Evolutionary conservation across 1,284 basidiomycete genomes (phyloP).

Genomic region (Calocybe gambosa): DNA sequence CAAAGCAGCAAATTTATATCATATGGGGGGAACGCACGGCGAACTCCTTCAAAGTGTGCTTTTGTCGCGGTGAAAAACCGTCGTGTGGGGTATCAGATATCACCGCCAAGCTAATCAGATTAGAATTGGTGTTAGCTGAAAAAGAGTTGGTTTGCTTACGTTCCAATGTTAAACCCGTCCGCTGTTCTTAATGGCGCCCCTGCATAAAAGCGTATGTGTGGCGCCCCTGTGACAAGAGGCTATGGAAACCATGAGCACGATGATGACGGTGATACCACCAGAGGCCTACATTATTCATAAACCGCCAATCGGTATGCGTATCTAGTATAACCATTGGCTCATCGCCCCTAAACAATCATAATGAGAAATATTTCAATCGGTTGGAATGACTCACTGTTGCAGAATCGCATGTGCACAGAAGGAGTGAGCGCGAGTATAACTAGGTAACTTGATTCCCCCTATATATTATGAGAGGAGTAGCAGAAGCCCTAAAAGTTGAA

Average conservation of each 20-base stretch:
- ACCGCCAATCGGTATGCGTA: constrained; percentile 81
- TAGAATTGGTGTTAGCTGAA: constrained; percentile 2
- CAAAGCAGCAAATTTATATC: neutral
- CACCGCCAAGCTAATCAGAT: constrained; percentile 58
- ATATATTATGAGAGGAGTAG: neutral
- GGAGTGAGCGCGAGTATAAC: constrained; percentile 58
- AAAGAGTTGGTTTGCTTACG: constrained; percentile 28
- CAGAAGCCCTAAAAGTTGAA: constrained; percentile 2
- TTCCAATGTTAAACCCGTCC: constrained; percentile 88
- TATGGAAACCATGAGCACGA: constrained; percentile 25
- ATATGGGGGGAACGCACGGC: constrained; percentile 38
- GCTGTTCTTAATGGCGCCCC: constrained; percentile 85
- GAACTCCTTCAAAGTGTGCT: constrained; percentile 93
- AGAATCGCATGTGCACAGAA: constrained; percentile 84
- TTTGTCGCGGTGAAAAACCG: constrained; percentile 84
- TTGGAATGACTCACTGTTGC: constrained; percentile 48
- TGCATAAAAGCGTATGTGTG: constrained; percentile 84
- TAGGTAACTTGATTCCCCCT: constrained; percentile 60
- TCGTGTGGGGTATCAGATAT: constrained; percentile 80
- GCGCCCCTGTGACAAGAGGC: constrained; percentile 68
- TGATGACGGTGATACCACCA: neutral
- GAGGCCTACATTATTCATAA: constrained; percentile 62
- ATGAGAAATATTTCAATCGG: neutral
- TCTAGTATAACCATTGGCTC: constrained; percentile 88
- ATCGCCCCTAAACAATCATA: constrained; percentile 49